A percentile compares a stretch with the other conserved stretches of the same genome.
phyloP scores from a whole-genome alignment of 495 filamentous ascomycete species.

The Trichoderma asperelloides region DNA sequence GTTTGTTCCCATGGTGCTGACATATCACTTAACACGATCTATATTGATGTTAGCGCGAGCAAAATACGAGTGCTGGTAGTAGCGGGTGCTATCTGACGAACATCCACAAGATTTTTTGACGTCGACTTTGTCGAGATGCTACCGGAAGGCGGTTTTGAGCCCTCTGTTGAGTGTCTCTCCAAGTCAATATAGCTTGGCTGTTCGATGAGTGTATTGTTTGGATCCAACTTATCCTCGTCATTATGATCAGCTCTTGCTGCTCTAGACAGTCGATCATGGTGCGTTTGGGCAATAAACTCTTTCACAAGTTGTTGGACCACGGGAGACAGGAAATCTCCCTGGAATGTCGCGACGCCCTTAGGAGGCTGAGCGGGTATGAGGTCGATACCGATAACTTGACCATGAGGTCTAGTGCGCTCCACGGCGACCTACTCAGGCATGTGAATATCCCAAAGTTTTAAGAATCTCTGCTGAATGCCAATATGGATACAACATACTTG shows the following conservation, averaged over 20 bases:
- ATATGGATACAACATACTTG: constrained; percentile 46
- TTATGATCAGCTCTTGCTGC: constrained; percentile 13
- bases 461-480: neutral
- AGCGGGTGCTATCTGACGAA: neutral
- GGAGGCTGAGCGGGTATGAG: constrained; percentile 87
- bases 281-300: constrained; percentile 58
- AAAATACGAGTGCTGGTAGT: neutral
- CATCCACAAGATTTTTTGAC: constrained; percentile 12
- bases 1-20: constrained; percentile 86
- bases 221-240: constrained; percentile 13
- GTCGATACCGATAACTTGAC: constrained; percentile 82
- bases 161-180: constrained; percentile 31
- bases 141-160: neutral
- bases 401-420: constrained; percentile 62
- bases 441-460: constrained; percentile 9
- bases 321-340: constrained; percentile 78
- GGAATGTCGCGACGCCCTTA: constrained; percentile 79
- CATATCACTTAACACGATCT: constrained; percentile 94
- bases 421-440: constrained; percentile 59
- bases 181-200: constrained; percentile 45
- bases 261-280: constrained; percentile 21
- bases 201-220: constrained; percentile 18
- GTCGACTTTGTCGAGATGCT: neutral
- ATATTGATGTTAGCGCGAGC: neutral
- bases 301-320: constrained; percentile 65